Conservation (phyloP, 306 rosid genomes). For the Prunus mongolica region DNA sequence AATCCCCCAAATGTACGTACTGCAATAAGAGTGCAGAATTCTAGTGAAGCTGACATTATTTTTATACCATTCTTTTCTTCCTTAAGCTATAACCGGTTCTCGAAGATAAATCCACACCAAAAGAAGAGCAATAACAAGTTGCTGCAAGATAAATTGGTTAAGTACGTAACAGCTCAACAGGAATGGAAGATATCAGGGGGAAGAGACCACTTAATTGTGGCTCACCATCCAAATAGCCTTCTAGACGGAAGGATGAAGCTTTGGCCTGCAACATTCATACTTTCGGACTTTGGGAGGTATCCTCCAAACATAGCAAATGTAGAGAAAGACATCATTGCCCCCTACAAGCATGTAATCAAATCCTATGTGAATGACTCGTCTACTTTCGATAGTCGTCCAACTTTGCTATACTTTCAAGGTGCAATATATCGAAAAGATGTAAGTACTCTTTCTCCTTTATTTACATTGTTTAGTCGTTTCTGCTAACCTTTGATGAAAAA, state of each 20-base stretch:
- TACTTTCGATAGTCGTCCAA: slow-evolving; percentile 51
- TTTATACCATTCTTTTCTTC: slow-evolving; percentile 87
- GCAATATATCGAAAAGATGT: slow-evolving; percentile 84
- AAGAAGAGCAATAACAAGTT: slow-evolving; percentile 47
- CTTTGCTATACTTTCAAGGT: slow-evolving; percentile 78
- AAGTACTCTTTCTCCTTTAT: slow-evolving; percentile 27
- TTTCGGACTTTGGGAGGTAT: slow-evolving; percentile 84
- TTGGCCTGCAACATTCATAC: slow-evolving; percentile 69
- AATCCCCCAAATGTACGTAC: slow-evolving; percentile 30
- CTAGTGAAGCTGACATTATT: slow-evolving; percentile 61
- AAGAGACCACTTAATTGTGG: slow-evolving; percentile 68
- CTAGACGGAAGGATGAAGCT: slow-evolving; percentile 60
- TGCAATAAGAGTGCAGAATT: slow-evolving; percentile 55
- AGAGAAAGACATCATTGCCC: slow-evolving; percentile 77
- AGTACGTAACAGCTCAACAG: slow-evolving; percentile 42
- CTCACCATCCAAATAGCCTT: slow-evolving; percentile 89
- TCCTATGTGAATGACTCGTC: slow-evolving; percentile 49
- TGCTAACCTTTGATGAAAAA: not conserved
- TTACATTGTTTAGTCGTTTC: slow-evolving; percentile 14
- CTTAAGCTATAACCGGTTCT: slow-evolving; percentile 52
- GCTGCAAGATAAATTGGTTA: slow-evolving; percentile 60
- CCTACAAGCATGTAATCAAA: slow-evolving; percentile 64
- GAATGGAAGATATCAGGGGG: slow-evolving; percentile 81
- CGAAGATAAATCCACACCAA: slow-evolving; percentile 31
- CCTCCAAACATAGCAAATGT: slow-evolving; percentile 76